Base-by-base conservation (phyloP, 371 early-diverging fungal species). In the Mucor velutinosus region DNA sequence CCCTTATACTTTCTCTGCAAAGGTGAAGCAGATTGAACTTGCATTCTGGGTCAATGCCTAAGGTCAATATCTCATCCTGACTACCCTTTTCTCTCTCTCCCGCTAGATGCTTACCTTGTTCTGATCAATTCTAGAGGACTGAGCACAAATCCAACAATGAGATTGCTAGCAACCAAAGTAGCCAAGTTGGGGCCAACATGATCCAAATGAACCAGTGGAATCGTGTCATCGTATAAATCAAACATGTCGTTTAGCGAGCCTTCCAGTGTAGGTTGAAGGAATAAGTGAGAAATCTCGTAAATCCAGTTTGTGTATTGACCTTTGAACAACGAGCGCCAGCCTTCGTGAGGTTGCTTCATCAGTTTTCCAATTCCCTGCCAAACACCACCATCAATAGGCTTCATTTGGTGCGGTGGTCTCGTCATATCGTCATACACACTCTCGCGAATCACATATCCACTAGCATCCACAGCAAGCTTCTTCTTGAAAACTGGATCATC, bases 91-190 rank as follows among this genome's bases (percentile, higher is more conserved):
- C n/a, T 67, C 33, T 58, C 11, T 23, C 17, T 17, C 33, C 14
- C 17, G 23, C 39, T 23, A 41, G n/a, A 60, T 29, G 32, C 17
- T 39, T 66, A 89, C 89, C 90, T 76, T 35, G 93, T 93, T 64
- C 90, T 87, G 43, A 90, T 85, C n/a, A 94, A 66, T 62, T 94
- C 95, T 29, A 95, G 70, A 4, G 95, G 95, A 66, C 92, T 90
- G 57, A 94, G 79, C 27, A 93, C 55, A 58, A 91, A 76, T 1
- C 94, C 93, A 6, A 88, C 90, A 11, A 90, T 73, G 7, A 90
- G 72, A 72, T 90, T 84, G 19, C 92, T 90, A 6, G 85, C 85
- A 0, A 94, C 85, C 25, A 92, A 67, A 4, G 94, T 92, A 19
- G 89, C 82, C 29, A 92, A 71, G 64, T 90, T 90, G 27, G 91